Percentiles rank a stretch among this genome's conserved stretches.
These are phyloP conservation scores for Iberis pinnata DNA, from an alignment of 345 rosid genomes.

Conservation along the genomic window DNA sequence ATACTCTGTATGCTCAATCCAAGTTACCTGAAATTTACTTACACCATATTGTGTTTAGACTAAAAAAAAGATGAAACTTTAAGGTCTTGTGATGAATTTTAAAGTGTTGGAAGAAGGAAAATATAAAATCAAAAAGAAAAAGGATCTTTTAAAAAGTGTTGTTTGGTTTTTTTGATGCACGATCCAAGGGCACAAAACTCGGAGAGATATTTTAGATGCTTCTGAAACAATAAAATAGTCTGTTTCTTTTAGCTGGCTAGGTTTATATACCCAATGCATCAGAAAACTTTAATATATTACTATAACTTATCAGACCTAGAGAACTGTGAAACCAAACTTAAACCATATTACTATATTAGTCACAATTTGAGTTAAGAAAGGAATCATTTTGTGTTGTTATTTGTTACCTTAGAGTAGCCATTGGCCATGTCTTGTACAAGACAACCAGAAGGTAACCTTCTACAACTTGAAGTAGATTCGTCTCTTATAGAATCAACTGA, in stretches of 20 bases:
- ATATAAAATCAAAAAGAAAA: constrained; percentile 1
- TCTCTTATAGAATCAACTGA: constrained; percentile 61
- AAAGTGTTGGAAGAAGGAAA: neutral
- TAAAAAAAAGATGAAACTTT: neutral
- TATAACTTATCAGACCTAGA: constrained; percentile 7
- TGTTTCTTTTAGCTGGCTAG: neutral
- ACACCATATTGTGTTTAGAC: neutral
- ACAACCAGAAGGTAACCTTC: constrained; percentile 97
- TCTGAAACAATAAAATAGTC: constrained; percentile 41
- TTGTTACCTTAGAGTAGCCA: constrained; percentile 93
- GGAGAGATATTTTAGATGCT: constrained; percentile 45
- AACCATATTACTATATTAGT: no score
- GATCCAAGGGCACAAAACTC: constrained; percentile 37
- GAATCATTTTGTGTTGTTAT: no score
- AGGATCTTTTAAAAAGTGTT: no score
- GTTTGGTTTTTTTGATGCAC: constrained; percentile 25
- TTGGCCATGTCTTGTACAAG: constrained; percentile 95
- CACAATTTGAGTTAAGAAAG: no score
- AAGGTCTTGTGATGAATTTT: neutral
- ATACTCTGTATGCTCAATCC: constrained; percentile 96
- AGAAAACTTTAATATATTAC: neutral
- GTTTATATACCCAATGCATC: constrained; percentile 16
- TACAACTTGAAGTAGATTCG: constrained; percentile 43
- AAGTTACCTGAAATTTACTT: constrained; percentile 56
- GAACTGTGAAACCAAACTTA: constrained; percentile 1